Evolutionary conservation across 164 flowering plant genomes (phyloP).

Genomic region (Berberis vulgaris): DNA sequence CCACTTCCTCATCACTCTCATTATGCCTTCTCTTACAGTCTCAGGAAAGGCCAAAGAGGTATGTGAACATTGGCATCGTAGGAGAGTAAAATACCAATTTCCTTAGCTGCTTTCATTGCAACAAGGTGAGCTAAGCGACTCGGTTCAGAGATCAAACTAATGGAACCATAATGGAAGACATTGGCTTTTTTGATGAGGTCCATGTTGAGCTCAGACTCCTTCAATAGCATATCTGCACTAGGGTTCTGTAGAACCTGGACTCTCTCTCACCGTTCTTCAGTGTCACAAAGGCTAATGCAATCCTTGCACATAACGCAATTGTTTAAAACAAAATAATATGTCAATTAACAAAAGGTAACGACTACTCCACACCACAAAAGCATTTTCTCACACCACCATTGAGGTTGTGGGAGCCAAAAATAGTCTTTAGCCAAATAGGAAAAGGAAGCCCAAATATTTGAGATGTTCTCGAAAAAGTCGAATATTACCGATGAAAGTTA

Average conservation of each 20-base stretch:
- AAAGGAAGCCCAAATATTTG: too few species aligned
- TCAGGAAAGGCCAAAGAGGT: slow-evolving; percentile 68
- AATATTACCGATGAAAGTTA: too few species aligned
- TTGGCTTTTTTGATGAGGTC: background rate
- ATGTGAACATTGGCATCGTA: slow-evolving; percentile 68
- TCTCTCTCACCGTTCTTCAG: background rate
- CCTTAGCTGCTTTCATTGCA: slow-evolving; percentile 1
- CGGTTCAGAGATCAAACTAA: slow-evolving; percentile 1
- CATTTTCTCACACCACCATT: too few species aligned
- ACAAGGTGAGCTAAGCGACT: background rate
- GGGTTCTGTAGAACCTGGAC: slow-evolving; percentile 6
- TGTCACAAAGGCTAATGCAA: slow-evolving; percentile 1
- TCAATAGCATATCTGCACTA: slow-evolving; percentile 3
- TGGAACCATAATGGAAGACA: slow-evolving; percentile 1
- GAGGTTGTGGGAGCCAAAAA: too few species aligned
- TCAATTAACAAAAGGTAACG: too few species aligned
- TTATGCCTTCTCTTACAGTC: slow-evolving; percentile 42
- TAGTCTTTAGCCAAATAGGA: too few species aligned
- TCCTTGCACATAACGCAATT: background rate
- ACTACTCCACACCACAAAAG: too few species aligned
- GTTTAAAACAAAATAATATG: too few species aligned
- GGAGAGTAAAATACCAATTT: slow-evolving; percentile 53
- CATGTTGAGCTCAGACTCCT: background rate
- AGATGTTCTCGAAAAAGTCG: too few species aligned
- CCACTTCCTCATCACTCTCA: slow-evolving; percentile 68